Percentiles rank a stretch among this genome's conserved stretches.
Evolutionary conservation across 2,329 filamentous ascomycete genomes (phyloP).

Genomic region (Colletotrichum orchidophilum): DNA sequence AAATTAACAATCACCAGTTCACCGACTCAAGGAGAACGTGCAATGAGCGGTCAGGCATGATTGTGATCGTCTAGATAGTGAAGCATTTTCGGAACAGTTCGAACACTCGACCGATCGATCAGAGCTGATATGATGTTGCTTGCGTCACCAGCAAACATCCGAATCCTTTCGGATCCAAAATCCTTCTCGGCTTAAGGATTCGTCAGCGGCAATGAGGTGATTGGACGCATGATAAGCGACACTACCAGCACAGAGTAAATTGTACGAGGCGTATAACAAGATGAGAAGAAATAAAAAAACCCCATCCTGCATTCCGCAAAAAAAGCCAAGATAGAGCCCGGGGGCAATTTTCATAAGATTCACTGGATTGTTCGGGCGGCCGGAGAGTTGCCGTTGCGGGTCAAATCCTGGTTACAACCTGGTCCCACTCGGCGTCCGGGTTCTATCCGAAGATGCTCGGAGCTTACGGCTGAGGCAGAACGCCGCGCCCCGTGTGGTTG

Average conservation of each 20-base stretch:
- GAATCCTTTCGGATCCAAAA: not conserved
- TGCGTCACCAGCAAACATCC: not conserved
- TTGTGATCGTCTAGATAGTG: too few species aligned
- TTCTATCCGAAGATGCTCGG: slow-evolving; percentile 17
- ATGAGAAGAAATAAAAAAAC: not conserved
- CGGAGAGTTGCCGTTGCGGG: not conserved
- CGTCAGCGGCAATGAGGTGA: too few species aligned
- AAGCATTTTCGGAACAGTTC: too few species aligned
- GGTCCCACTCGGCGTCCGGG: not conserved
- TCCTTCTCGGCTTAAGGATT: not conserved
- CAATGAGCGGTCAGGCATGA: too few species aligned
- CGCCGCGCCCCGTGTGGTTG: not conserved
- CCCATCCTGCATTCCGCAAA: too few species aligned
- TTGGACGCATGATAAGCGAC: too few species aligned
- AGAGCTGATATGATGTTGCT: not conserved
- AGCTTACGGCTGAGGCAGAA: not conserved
- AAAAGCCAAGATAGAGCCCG: too few species aligned
- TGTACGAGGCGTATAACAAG: too few species aligned
- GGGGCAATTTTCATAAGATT: too few species aligned
- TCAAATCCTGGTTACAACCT: not conserved
- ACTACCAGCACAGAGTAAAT: not conserved
- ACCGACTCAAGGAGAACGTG: too few species aligned
- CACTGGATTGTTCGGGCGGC: not conserved
- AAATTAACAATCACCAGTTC: too few species aligned
- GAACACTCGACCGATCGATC: not conserved